Conservation (phyloP, 352 stramenopile species). For the Globisporangium barbulae region DNA sequence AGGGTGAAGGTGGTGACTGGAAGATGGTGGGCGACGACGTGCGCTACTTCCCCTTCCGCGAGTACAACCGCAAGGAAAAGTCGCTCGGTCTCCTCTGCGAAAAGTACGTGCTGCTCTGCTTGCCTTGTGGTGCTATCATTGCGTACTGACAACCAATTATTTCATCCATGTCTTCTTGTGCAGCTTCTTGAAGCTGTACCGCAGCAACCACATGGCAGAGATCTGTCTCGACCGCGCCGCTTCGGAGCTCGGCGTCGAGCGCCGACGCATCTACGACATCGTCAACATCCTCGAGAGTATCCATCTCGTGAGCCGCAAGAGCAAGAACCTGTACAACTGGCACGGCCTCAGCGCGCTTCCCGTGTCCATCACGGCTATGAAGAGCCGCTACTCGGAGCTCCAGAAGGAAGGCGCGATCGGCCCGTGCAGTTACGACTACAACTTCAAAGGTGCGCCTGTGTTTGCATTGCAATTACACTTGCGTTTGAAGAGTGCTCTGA, state of each 20-base stretch:
- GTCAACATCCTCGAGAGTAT: constrained; percentile 98
- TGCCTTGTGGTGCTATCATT: neutral
- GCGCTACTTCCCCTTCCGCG: constrained; percentile 65
- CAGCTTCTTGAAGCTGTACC: constrained; percentile 80
- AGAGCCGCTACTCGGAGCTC: constrained; percentile 48
- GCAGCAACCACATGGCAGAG: constrained; percentile 59
- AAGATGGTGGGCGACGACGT: constrained; percentile 33
- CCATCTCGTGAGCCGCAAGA: constrained; percentile 92
- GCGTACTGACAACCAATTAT: neutral
- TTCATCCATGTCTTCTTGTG: neutral
- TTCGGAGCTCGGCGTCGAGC: constrained; percentile 83
- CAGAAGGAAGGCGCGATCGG: constrained; percentile 23
- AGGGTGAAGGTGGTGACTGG: constrained; percentile 20
- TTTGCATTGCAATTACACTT: neutral
- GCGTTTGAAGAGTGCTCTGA: neutral
- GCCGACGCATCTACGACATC: constrained; percentile 96
- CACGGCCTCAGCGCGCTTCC: constrained; percentile 70
- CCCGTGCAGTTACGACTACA: constrained; percentile 40
- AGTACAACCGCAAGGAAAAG: constrained; percentile 89
- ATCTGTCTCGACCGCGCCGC: constrained; percentile 76
- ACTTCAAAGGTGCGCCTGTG: constrained; percentile 54
- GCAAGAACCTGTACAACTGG: constrained; percentile 96
- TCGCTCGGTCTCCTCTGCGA: constrained; percentile 81
- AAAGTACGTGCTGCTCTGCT: constrained; percentile 51
- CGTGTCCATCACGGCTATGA: constrained; percentile 67